Conservation (phyloP, 177 flowering plant species). For the Tripterygium wilfordii region DNA sequence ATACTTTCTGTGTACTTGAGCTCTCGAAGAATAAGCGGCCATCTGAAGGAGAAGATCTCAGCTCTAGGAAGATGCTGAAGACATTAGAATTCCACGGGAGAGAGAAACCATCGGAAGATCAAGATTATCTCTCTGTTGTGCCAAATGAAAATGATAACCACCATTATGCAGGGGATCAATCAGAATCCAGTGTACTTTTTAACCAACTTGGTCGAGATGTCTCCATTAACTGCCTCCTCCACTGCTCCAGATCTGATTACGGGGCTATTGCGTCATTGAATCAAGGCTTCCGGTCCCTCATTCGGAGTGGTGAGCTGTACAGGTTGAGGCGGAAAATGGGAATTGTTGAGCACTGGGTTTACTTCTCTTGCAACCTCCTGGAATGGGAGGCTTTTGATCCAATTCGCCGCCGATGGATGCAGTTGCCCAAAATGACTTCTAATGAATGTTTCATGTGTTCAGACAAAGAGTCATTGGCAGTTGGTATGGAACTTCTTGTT, state of each 20-base stretch:
- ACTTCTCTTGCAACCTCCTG: constrained; percentile 49
- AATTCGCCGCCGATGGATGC: constrained; percentile 48
- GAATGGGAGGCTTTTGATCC: constrained; percentile 81
- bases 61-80: constrained; percentile 15
- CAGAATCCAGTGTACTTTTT: constrained; percentile 27
- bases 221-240: constrained; percentile 47
- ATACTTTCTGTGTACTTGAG: constrained; percentile 20
- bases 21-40: constrained; percentile 18
- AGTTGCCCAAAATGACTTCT: constrained; percentile 53
- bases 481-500: constrained; percentile 67
- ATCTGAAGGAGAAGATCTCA: constrained; percentile 15
- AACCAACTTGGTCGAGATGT: constrained; percentile 36
- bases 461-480: constrained; percentile 76
- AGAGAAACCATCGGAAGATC: too few relatives aligned
- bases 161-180: constrained; percentile 13
- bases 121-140: too few relatives aligned
- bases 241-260: constrained; percentile 51
- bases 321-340: constrained; percentile 42
- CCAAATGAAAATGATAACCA: constrained; percentile 11
- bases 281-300: constrained; percentile 37
- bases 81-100: constrained; percentile 4
- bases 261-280: constrained; percentile 53
- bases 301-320: constrained; percentile 47
- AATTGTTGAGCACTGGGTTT: constrained; percentile 63
- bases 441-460: constrained; percentile 60